phyloP scores from a whole-genome alignment of 2,329 filamentous ascomycete genomes.

The Madurella mycetomatis region DNA sequence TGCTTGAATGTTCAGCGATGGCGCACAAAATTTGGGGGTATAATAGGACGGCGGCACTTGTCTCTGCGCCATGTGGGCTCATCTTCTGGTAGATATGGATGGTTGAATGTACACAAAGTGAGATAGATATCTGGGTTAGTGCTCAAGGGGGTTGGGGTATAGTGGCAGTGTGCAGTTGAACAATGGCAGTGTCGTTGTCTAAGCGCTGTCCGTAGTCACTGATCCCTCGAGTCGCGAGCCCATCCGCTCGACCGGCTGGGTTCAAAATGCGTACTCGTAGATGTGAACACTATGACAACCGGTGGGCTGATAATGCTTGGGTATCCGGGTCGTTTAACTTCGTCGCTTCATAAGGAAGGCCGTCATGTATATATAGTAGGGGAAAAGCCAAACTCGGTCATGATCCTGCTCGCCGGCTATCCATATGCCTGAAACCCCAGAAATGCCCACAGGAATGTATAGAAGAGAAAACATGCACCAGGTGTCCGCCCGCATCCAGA shows the following conservation, averaged over 20 bases:
- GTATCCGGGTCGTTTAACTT: slow-evolving; percentile 6
- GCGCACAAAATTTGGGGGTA: slow-evolving; percentile 21
- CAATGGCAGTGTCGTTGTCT: not conserved
- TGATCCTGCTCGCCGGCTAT: not conserved
- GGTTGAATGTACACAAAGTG: not conserved
- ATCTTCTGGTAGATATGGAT: not conserved
- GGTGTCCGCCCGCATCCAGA: too few relatives aligned
- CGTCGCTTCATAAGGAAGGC: not conserved
- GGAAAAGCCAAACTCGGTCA: not conserved
- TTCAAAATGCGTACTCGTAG: too few relatives aligned
- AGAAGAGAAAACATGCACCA: not conserved
- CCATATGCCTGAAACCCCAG: not conserved
- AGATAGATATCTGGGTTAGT: not conserved
- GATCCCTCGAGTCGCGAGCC: too few relatives aligned
- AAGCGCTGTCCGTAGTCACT: too few relatives aligned
- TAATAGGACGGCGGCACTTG: not conserved
- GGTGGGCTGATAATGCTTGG: not conserved
- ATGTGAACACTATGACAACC: too few relatives aligned
- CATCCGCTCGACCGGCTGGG: too few relatives aligned
- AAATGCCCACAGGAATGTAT: not conserved
- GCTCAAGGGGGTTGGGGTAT: not conserved
- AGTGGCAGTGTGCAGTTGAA: not conserved
- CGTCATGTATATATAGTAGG: not conserved
- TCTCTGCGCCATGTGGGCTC: not conserved
- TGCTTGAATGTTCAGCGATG: slow-evolving; percentile 19